Base-by-base conservation (phyloP, 176 grass and related monocot genomes). In the Miscanthus lutarioriparius region DNA sequence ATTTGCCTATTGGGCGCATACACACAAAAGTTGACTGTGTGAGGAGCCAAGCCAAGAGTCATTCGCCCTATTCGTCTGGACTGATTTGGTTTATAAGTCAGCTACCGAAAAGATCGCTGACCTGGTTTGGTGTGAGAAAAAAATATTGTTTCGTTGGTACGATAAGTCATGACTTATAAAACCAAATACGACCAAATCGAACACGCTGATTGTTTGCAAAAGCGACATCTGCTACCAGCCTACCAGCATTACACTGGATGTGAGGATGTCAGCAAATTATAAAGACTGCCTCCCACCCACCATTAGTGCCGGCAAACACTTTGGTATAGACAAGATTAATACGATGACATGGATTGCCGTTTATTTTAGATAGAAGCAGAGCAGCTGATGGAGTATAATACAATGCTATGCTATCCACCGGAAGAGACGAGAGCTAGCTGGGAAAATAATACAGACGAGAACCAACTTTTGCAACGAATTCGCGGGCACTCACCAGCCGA, bases 371-470 rank as follows among this genome's bases (percentile, higher is more conserved):
- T 53, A 19, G 22, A 61, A 25, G 9, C 56, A 61, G 56, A 61
- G 22, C 8, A 10, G 22, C 22, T 25, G 56, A 23, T 61, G n/a
- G 22, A 11, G 56, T 56, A 2, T 58, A 54, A 54, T 51, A 53
- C 16, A 3, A 2, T 59, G 25, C 56, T 30, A 25, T 69, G 62
- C 10, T 44, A 20, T 6, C 45, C n/a, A 64, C 51, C 30, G 43
- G 53, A 56, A 44, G 88, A 89, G 83, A 86, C 88, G 72, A 63
- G 30, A 28, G 78, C 2, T 65, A 77, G 72, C 72, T 23, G 39
- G 38, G 9, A 36, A 77, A 86, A 76, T 58, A 77, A 82, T 72
- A 19, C 1, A 5, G 53, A 35, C 78, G 4, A 43, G 56, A 27
- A 2, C 77, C 77, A 49, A 56, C 68, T 69, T 89, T 80, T 69